phyloP scores from a whole-genome alignment of 2,329 filamentous ascomycete species.

The Neophaeococcomyces mojaviensis region DNA sequence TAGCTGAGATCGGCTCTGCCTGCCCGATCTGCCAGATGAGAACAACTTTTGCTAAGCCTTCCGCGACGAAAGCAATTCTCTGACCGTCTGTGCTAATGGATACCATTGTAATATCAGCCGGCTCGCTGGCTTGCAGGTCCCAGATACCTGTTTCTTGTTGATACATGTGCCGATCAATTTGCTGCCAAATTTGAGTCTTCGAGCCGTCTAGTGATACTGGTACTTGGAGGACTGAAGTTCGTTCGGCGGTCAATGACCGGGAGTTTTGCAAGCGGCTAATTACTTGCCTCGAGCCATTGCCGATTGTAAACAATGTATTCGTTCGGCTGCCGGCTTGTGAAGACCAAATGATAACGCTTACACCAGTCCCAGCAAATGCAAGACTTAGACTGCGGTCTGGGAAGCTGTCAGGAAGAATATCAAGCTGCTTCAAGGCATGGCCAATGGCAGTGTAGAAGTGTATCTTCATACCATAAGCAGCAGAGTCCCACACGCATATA shows the following conservation, averaged over 20 bases:
- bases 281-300: conserved; percentile 15
- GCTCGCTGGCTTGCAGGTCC: conserved; percentile 10
- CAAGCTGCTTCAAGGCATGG: conserved; percentile 17
- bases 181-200: conserved; percentile 18
- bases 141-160: conserved; percentile 8
- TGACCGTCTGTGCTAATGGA: conserved; percentile 13
- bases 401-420: conserved; percentile 11
- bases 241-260: conserved; percentile 8
- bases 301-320: conserved; percentile 9
- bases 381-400: not conserved
- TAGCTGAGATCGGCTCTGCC: conserved; percentile 5
- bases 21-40: conserved; percentile 15
- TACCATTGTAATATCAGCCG: conserved; percentile 13
- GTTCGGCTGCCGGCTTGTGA: conserved; percentile 3
- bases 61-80: conserved; percentile 14
- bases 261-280: conserved; percentile 12
- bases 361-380: conserved; percentile 6
- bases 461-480: conserved; percentile 16
- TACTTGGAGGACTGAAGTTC: conserved; percentile 10
- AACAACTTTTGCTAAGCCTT: conserved; percentile 10
- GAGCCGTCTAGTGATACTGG: conserved; percentile 15
- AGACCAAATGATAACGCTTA: conserved; percentile 9
- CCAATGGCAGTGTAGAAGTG: conserved; percentile 20
- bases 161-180: conserved; percentile 1
- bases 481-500: conserved; percentile 16